Base-by-base conservation (phyloP, 164 flowering plant species). In the Brasenia schreberi region DNA sequence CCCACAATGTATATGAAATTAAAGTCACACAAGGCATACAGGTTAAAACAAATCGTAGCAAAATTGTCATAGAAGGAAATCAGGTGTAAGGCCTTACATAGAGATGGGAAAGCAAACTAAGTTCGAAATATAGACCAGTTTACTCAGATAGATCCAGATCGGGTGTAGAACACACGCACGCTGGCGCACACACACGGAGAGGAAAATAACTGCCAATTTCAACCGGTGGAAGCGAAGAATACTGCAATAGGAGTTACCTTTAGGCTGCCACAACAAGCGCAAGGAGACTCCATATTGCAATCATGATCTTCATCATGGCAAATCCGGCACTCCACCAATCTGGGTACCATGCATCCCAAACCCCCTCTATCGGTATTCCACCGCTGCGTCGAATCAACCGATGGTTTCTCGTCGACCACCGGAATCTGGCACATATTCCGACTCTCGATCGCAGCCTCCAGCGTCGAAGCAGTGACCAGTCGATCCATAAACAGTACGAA, bases 301-400 rank as follows among this genome's bases (percentile, higher is more conserved):
- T 80, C 84, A 27, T 81, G 78, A 71, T 92, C 98, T 72, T 89
- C 98, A 42, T 92, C 98, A 56, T 89, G 98, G 76, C 96, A 92
- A 69, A 92, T 92, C 73, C 88, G 82, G 77, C 98, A 92, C 69
- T 87, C 78, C n/a, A 70, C 89, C 69, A 81, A 62, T 67, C 78
- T 79, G 56, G 56, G 56, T 14, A 49, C 56, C 56, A 14, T 14
- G 16, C 3, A 49, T 9, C 12, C 23, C 2, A 18, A 11, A 18
- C 10, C 19, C 10, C 63, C 63, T 7, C 18, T n/a, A 9, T 18
- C 33, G 4, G 56, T 9, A 49, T 49, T 49, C 56, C 56, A 49
- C 16, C 16, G 56, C 16, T 9, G 10, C 12, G 56, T 14, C 16
- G 16, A 49, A 61, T n/a, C 33, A 7, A 4, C 18, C 63, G 27